phyloP scores from a whole-genome alignment of 2,329 filamentous ascomycete genomes.

The Pezizomycotina sp. region DNA sequence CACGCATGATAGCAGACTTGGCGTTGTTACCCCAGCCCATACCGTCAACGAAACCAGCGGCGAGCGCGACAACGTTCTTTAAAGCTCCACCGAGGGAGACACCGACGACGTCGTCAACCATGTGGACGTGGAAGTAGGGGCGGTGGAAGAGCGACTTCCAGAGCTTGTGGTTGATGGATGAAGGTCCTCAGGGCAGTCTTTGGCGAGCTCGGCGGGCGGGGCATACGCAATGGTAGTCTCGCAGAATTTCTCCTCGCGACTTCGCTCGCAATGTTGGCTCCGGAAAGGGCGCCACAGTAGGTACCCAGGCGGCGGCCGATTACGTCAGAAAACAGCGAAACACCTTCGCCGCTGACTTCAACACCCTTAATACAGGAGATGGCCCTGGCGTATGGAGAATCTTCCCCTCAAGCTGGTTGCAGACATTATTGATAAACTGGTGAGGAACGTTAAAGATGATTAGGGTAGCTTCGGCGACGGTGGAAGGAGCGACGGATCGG shows the following conservation, averaged over 20 bases:
- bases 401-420: slow-evolving; percentile 67
- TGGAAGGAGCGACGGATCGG: slow-evolving; percentile 66
- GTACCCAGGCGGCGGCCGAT: slow-evolving; percentile 84
- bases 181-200: slow-evolving; percentile 68
- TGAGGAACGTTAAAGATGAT: slow-evolving; percentile 94
- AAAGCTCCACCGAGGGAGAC: slow-evolving; percentile 86
- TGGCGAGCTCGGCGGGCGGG: slow-evolving; percentile 62
- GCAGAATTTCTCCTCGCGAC: slow-evolving; percentile 90
- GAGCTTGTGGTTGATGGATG: slow-evolving; percentile 66
- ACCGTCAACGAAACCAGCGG: slow-evolving; percentile 87
- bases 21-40: slow-evolving; percentile 97
- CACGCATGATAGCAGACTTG: slow-evolving; percentile 95
- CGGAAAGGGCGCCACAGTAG: slow-evolving; percentile 88
- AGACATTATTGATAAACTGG: slow-evolving; percentile 82
- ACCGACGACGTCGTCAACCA: slow-evolving; percentile 89
- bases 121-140: slow-evolving; percentile 90
- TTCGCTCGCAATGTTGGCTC: slow-evolving; percentile 90
- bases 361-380: slow-evolving; percentile 98
- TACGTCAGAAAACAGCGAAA: slow-evolving; percentile 83
- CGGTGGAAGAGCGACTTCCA: slow-evolving; percentile 82
- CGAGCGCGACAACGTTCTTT: slow-evolving; percentile 92
- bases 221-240: slow-evolving; percentile 96
- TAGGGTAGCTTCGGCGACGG: slow-evolving; percentile 70
- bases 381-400: slow-evolving; percentile 77
- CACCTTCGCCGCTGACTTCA: slow-evolving; percentile 69